Conservation (phyloP, 208 protist genomes). For the Entamoeba nuttalli region DNA sequence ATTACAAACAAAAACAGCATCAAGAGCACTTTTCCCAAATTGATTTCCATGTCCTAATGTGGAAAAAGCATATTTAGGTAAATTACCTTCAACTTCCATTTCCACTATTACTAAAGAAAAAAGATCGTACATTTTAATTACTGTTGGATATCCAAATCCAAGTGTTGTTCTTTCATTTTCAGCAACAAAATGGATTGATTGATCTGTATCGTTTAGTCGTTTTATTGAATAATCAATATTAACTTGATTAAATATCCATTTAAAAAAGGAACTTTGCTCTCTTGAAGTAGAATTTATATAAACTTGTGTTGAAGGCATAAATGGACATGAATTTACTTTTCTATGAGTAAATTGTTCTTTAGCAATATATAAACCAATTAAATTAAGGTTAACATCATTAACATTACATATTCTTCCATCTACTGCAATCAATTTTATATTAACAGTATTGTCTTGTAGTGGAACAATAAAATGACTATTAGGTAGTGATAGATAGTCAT, state of each 20-base stretch:
- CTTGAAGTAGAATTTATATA: not conserved
- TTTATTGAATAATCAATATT: not conserved
- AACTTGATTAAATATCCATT: not conserved
- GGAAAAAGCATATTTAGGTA: not conserved
- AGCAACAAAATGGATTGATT: not conserved
- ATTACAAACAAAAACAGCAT: not conserved
- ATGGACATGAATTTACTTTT: not conserved
- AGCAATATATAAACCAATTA: not conserved
- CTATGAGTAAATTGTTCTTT: not conserved
- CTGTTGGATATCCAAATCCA: not conserved
- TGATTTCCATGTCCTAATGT: not conserved
- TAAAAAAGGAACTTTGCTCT: not conserved
- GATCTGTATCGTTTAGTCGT: not conserved
- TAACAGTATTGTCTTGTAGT: not conserved
- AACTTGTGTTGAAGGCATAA: not conserved
- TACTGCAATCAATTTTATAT: not conserved
- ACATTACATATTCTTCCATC: not conserved
- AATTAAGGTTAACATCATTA: not conserved
- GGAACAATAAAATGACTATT: not conserved
- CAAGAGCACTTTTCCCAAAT: not conserved
- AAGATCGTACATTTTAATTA: not conserved
- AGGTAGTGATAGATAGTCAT: not conserved
- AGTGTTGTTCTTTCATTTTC: not conserved
- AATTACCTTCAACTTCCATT: not conserved
- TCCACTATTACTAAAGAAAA: not conserved